Evolutionary conservation across 345 rosid species (phyloP).

Genomic region (Populus euphratica): DNA sequence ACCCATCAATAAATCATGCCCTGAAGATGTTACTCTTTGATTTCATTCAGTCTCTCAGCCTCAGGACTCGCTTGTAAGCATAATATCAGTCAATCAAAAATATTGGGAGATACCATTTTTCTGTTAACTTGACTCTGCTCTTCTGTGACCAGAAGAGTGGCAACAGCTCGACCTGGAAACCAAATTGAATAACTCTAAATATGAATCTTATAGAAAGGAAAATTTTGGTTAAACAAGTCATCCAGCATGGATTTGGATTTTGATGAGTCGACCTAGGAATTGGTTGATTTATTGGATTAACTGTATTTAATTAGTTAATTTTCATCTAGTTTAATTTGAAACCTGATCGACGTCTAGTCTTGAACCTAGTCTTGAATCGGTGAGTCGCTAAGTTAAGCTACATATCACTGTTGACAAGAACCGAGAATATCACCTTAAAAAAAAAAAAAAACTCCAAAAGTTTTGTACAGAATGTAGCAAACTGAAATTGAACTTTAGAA

Average conservation of each 20-base stretch:
- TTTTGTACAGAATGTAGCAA: too few species aligned
- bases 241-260: background rate
- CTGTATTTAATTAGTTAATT: too few species aligned
- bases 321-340: too few species aligned
- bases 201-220: background rate
- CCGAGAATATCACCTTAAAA: too few species aligned
- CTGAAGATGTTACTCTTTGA: background rate
- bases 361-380: too few species aligned
- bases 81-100: slow-evolving; percentile 5
- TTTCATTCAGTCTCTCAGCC: background rate
- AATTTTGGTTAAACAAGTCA: background rate
- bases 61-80: background rate
- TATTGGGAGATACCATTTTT: background rate
- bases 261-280: too few species aligned
- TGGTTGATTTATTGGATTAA: too few species aligned
- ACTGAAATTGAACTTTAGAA: too few species aligned
- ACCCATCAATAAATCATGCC: background rate
- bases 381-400: too few species aligned
- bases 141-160: slow-evolving; percentile 5
- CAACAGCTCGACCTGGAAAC: slow-evolving; percentile 10
- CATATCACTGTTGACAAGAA: too few species aligned
- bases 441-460: too few species aligned
- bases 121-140: background rate
- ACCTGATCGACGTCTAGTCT: too few species aligned
- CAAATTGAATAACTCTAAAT: background rate